These are phyloP conservation scores for Ustilago trichophora DNA, from an alignment of 1,284 basidiomycete species.

Conservation along the genomic window DNA sequence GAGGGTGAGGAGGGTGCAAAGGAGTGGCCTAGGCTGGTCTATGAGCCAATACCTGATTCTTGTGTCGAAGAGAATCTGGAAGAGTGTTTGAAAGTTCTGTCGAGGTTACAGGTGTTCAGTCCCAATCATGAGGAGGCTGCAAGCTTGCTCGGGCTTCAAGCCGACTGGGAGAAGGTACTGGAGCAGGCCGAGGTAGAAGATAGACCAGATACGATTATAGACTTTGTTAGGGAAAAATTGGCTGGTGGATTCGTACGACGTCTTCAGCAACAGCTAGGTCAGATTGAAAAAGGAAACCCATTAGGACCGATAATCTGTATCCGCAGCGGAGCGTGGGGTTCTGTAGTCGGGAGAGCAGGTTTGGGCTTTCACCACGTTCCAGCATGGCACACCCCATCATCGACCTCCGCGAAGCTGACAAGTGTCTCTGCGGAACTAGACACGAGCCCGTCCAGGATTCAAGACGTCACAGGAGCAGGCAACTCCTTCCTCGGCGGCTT, in stretches of 20 bases:
- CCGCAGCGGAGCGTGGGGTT: conserved; percentile 48
- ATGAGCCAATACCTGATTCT: conserved; percentile 80
- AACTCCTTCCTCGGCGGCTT: conserved; percentile 54
- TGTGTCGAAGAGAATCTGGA: conserved; percentile 73
- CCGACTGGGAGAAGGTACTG: conserved; percentile 19
- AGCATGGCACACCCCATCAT: conserved; percentile 40
- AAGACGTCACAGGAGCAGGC: conserved; percentile 54
- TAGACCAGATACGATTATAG: conserved; percentile 4
- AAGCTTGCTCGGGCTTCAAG: conserved; percentile 59
- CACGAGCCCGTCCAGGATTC: conserved; percentile 14
- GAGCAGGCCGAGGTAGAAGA: neutral
- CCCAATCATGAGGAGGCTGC: conserved; percentile 70
- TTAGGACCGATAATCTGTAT: conserved; percentile 48
- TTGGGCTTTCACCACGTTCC: conserved; percentile 24
- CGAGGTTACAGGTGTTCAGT: conserved; percentile 73
- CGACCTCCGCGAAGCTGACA: too few species aligned
- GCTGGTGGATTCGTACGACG: conserved; percentile 22
- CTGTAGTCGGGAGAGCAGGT: conserved; percentile 27
- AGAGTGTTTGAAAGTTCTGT: conserved; percentile 74
- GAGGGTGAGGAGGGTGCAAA: conserved; percentile 72
- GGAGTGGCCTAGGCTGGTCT: conserved; percentile 71
- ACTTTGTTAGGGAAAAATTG: conserved; percentile 20
- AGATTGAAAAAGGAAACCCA: neutral
- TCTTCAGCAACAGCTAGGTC: neutral
- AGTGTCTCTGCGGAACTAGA: too few species aligned